Evolutionary conservation across 1,284 basidiomycete genomes (phyloP), one percentile per base, ranked within the genome.

Genomic region (Malassezia brasiliensis): DNA sequence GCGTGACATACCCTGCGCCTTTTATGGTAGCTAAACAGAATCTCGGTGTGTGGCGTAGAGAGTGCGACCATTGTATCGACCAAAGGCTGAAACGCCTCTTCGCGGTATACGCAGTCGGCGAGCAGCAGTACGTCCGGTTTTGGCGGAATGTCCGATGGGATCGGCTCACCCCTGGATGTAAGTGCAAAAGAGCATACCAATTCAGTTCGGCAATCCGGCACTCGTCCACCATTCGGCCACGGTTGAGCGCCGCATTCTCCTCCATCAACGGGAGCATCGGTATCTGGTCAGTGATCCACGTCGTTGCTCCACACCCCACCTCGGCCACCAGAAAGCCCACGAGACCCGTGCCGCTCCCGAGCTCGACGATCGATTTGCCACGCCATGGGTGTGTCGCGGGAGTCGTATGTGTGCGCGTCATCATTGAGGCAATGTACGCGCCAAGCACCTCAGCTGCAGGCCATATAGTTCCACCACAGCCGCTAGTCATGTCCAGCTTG

Each of bases 391-490:
- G 60, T 25, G 32, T 38, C 37, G 53, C 46, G 0, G 50, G 47
- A 19, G 55, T 30, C 8, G 25, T 11, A 53, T 55, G 40, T 15
- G 35, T 36, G 4, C 51, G 48, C 11, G 56, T 57, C 44, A 60
- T 62, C 30, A 50, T 53, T 8, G 57, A 56, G 35, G 67, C 57
- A 50, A 65, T 60, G 61, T 66, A 69, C 19, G 61, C 56, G 15
- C 59, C 60, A 69, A 79, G 60, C 61, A 90, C 89, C 81, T 90
- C 83, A 60, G 89, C 90, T 12, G 90, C 86, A 4, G 88, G 88
- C 90, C 90, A 94, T 11, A 88, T 84, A 45, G 90, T 82, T 0
- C 90, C 90, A 14, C 90, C 90, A 72, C 90, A 94, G 2, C 90
- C 90, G 20, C 85, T 86, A 38, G 83, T 81, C 30, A 87, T 83